Percentiles rank a stretch among this genome's conserved stretches.
phyloP scores from a whole-genome alignment of 768 basidiomycete species.

The Imleria badia region DNA sequence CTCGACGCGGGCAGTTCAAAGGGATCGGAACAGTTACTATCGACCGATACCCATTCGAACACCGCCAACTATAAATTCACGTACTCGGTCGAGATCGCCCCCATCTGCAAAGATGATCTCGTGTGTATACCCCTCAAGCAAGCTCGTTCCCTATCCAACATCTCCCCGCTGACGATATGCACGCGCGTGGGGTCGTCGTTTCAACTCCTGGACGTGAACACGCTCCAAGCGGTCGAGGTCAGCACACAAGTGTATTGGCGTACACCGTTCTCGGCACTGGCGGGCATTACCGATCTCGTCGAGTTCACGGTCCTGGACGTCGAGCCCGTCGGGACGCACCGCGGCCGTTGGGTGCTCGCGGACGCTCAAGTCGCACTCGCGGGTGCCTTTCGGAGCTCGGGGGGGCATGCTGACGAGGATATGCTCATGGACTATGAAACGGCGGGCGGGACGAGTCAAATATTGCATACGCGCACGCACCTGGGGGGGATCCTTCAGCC shows the following conservation, averaged over 20 bases:
- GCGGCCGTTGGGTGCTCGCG: slow-evolving; percentile 80
- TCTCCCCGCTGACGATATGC: slow-evolving; percentile 84
- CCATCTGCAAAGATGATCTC: slow-evolving; percentile 97
- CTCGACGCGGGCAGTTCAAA: slow-evolving; percentile 61
- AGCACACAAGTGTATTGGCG: slow-evolving; percentile 85
- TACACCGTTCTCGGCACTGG: slow-evolving; percentile 82
- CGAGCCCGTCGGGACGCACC: slow-evolving; percentile 70
- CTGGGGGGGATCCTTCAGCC: slow-evolving; percentile 92
- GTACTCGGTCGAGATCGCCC: slow-evolving; percentile 95
- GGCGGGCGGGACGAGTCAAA: slow-evolving; percentile 62
- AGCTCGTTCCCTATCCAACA: slow-evolving; percentile 82
- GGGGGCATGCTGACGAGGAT: slow-evolving; percentile 44
- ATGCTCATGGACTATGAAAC: slow-evolving; percentile 62
- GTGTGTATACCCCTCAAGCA: slow-evolving; percentile 85
- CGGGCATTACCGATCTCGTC: slow-evolving; percentile 78
- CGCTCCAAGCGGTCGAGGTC: slow-evolving; percentile 82
- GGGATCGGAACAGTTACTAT: slow-evolving; percentile 91
- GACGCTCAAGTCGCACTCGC: slow-evolving; percentile 89
- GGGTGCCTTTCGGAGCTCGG: slow-evolving; percentile 68
- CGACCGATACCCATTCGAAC: slow-evolving; percentile 85
- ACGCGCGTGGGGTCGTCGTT: slow-evolving; percentile 89
- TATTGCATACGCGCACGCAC: slow-evolving; percentile 95
- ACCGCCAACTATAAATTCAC: slow-evolving; percentile 98
- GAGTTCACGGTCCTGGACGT: slow-evolving; percentile 96
- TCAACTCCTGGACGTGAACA: slow-evolving; percentile 87